Percentiles rank a stretch among this genome's conserved stretches.
Evolutionary conservation across 495 filamentous ascomycete species (phyloP).

Genomic region (Cryomyces minteri): DNA sequence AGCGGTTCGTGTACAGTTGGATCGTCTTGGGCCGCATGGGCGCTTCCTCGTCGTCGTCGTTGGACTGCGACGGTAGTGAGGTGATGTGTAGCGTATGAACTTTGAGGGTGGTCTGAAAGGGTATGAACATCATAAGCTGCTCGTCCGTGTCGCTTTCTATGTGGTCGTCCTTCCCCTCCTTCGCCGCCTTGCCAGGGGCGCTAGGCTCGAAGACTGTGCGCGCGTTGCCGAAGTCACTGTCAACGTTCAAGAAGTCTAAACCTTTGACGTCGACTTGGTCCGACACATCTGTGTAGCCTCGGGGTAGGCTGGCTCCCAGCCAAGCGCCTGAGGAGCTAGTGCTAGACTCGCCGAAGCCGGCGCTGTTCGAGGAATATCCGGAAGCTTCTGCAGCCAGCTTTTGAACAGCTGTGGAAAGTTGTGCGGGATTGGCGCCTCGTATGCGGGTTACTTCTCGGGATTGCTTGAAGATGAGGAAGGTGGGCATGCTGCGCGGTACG

Average conservation of each 20-base stretch:
- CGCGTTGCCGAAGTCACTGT: conserved; percentile 47
- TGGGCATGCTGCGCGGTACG: conserved; percentile 37
- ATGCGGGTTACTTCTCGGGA: conserved; percentile 48
- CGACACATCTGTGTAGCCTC: conserved; percentile 70
- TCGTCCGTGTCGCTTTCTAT: conserved; percentile 99
- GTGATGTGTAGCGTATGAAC: conserved; percentile 83
- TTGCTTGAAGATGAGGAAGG: conserved; percentile 80
- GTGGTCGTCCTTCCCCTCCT: conserved; percentile 40
- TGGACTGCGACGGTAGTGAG: conserved; percentile 41
- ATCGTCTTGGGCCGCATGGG: conserved; percentile 79
- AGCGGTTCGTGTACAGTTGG: conserved; percentile 66
- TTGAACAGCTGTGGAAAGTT: conserved; percentile 48
- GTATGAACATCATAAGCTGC: conserved; percentile 86
- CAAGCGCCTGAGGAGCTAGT: conserved; percentile 27
- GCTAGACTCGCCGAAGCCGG: conserved; percentile 18
- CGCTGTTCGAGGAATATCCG: conserved; percentile 22
- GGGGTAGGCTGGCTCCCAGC: conserved; percentile 55
- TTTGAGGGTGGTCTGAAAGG: conserved; percentile 78
- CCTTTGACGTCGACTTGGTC: conserved; percentile 60
- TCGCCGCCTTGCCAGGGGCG: conserved; percentile 37
- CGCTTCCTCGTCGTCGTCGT: conserved; percentile 37
- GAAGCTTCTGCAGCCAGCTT: conserved; percentile 56
- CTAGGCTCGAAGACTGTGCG: conserved; percentile 50
- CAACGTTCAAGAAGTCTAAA: conserved; percentile 73
- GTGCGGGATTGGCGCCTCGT: conserved; percentile 49